These are phyloP conservation scores for Fusarium sp. DNA, from an alignment of 2,329 filamentous ascomycete genomes.

Conservation along the genomic window DNA sequence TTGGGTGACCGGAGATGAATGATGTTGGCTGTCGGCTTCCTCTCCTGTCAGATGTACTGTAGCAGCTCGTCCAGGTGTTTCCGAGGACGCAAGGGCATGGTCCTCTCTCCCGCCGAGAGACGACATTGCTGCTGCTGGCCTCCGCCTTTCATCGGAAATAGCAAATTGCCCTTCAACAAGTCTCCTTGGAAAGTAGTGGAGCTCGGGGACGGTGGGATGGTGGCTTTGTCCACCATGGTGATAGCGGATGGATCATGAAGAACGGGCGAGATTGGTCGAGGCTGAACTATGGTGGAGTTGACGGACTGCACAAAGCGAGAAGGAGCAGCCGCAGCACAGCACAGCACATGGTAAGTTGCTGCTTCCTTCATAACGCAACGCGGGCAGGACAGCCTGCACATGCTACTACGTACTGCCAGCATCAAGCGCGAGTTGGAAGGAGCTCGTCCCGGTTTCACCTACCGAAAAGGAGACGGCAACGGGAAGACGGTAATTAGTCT, in stretches of 20 bases:
- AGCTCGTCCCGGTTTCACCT: constrained; percentile 30
- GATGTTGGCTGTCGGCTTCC: constrained; percentile 1
- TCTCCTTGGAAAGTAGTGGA: constrained; percentile 24
- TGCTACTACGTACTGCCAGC: not conserved
- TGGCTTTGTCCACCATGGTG: constrained; percentile 36
- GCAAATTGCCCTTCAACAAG: constrained; percentile 1
- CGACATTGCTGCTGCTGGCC: not conserved
- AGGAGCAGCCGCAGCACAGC: constrained; percentile 29
- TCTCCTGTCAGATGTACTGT: not conserved
- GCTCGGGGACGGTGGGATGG: constrained; percentile 34
- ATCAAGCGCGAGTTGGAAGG: constrained; percentile 4
- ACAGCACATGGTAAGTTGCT: constrained; percentile 11
- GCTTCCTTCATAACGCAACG: constrained; percentile 4
- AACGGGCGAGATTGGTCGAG: constrained; percentile 35
- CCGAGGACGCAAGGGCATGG: not conserved
- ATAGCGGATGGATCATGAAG: constrained; percentile 38
- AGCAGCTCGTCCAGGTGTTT: not conserved
- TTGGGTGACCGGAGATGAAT: constrained; percentile 9
- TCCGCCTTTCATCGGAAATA: constrained; percentile 8
- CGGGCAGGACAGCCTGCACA: constrained; percentile 8
- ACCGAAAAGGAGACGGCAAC: constrained; percentile 14
- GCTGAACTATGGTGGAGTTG: constrained; percentile 29
- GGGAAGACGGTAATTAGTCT: constrained; percentile 30
- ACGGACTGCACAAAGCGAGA: constrained; percentile 29
- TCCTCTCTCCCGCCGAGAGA: not conserved